Base-by-base conservation (phyloP, 495 filamentous ascomycete genomes). In the Cenococcum geophilum region DNA sequence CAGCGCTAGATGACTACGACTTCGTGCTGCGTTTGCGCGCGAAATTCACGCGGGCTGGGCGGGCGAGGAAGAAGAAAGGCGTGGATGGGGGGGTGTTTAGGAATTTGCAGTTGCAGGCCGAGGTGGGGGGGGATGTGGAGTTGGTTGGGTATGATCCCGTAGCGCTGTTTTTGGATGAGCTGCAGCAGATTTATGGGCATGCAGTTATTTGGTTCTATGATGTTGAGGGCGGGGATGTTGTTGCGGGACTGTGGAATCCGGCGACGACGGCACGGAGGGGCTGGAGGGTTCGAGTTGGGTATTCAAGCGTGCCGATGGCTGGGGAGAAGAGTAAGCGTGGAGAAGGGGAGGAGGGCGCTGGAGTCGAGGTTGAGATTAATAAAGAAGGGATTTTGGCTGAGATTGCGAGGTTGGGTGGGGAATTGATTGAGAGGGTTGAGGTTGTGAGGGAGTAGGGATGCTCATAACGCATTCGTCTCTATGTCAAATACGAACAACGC, bases 161-260 rank as follows among this genome's bases (percentile, higher is more conserved):
- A 0, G 53, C 65, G 51, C 71, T 73, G 5, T 84, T 89, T 58
- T 66, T 89, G 11, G 69, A 73, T 23, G 85, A 88, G 66, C 72
- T 95, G 18, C 75, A 82, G 59, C 70, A 71, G 22, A 68, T 82
- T 2, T 93, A 87, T 70, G 76, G 72, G 14, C 81, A 83, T 25
- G 79, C 80, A 23, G 69, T 92, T 35, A 73, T 95, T 0, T 86
- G 96, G 65, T 96, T 96, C 77, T 79, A 85, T 34, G 83, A 88
- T 42, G 75, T 73, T 6, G 70, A 77, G 16, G 76, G 78, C 0
- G 80, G 83, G 45, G 69, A 73, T 47, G 73, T 84, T 0, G 83
- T 97, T 68, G 86, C 83, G 4, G 91, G 85, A 1, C 70, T 97
- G 55, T 97, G 92, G 92, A 92, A 88, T 65, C 91, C 90, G 4